These are phyloP conservation scores for Hyphopichia buzzinii DNA, from an alignment of 1,139 yeast species.

Conservation along the genomic window DNA sequence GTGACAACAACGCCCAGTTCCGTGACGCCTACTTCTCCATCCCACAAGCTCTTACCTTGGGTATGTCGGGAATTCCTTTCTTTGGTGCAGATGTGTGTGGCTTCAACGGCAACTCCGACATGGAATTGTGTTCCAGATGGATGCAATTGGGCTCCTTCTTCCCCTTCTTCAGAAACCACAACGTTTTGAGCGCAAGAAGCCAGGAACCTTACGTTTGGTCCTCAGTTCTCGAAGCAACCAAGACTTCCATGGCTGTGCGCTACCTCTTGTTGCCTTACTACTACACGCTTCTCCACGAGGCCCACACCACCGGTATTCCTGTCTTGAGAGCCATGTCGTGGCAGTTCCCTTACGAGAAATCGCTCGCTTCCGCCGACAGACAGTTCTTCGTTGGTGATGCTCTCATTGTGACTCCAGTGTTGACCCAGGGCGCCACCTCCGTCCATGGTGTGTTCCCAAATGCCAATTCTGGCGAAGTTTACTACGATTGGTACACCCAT, in stretches of 20 bases:
- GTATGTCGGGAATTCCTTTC: conserved; percentile 20
- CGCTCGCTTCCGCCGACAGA: conserved; percentile 16
- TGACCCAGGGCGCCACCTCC: conserved; percentile 18
- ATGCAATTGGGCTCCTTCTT: conserved; percentile 24
- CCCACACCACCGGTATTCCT: conserved; percentile 21
- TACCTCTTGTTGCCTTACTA: conserved; percentile 21
- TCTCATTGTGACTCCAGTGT: conserved; percentile 22
- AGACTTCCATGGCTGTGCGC: conserved; percentile 17
- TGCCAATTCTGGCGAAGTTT: conserved; percentile 16
- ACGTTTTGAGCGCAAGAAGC: conserved; percentile 17
- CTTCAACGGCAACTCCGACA: conserved; percentile 21
- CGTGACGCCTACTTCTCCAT: conserved; percentile 20
- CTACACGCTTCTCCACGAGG: conserved; percentile 19
- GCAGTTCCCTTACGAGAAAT: conserved; percentile 18
- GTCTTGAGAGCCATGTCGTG: conserved; percentile 19
- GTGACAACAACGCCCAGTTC: conserved; percentile 20
- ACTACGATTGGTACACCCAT: conserved; percentile 34
- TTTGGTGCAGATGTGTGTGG: conserved; percentile 25
- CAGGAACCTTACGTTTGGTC: conserved; percentile 24
- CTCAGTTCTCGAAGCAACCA: conserved; percentile 17
- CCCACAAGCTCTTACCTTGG: conserved; percentile 22
- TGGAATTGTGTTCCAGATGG: conserved; percentile 24
- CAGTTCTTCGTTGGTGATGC: conserved; percentile 25
- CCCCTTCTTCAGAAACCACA: conserved; percentile 24
- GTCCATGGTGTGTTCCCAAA: conserved; percentile 27